These are phyloP conservation scores for Rhododendron griersonianum DNA, from an alignment of 148 eudicot species.

Conservation along the genomic window DNA sequence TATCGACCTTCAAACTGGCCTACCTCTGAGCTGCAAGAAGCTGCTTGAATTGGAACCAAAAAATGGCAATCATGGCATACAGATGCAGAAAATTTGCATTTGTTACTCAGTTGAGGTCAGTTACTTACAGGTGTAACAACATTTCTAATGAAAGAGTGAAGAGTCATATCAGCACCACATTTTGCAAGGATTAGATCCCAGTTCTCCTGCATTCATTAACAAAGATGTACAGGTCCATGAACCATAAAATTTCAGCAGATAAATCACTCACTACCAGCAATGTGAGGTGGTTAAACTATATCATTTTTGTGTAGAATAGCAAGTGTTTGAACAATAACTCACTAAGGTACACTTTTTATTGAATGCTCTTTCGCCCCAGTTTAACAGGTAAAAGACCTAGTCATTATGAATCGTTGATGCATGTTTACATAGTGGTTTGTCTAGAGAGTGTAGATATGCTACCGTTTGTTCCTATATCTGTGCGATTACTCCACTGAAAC, in stretches of 20 bases:
- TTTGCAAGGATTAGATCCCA: conserved; percentile 23
- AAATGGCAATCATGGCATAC: not conserved
- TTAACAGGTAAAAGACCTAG: not conserved
- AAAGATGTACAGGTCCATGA: conserved; percentile 1
- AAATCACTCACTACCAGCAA: not conserved
- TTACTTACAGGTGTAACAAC: conserved; percentile 22
- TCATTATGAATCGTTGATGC: not conserved
- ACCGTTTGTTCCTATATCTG: not conserved
- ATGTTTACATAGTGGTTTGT: not conserved
- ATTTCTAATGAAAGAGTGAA: conserved; percentile 18
- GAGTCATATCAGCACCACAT: conserved; percentile 12
- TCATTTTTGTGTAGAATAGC: too few relatives aligned
- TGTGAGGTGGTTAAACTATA: not conserved
- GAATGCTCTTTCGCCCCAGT: not conserved
- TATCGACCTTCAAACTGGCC: not conserved
- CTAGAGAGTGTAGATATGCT: not conserved
- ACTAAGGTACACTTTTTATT: not conserved
- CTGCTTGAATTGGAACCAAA: not conserved
- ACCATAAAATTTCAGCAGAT: not conserved
- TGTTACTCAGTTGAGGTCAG: not conserved
- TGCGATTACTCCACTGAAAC: not conserved
- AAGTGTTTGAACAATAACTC: not conserved
- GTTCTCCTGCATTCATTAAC: conserved; percentile 22
- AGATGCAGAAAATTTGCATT: not conserved
- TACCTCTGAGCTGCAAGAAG: not conserved